Evolutionary conservation across 345 rosid genomes (phyloP).

Genomic region (Draba incana): DNA sequence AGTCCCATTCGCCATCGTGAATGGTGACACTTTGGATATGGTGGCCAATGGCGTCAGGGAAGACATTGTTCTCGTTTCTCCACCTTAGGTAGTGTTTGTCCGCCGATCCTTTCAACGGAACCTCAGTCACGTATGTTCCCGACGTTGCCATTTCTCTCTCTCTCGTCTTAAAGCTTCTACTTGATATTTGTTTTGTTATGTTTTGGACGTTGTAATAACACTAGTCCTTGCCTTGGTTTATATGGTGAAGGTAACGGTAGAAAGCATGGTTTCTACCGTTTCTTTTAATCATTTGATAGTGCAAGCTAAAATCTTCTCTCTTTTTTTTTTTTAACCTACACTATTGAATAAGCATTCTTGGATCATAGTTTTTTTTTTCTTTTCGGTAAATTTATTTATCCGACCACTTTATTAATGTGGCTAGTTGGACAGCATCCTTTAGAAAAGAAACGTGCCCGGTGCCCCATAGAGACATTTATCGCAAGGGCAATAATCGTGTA

Average conservation of each 20-base stretch:
- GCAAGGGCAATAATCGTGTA: not conserved
- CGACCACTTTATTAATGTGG: constrained; percentile 12
- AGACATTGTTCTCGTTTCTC: constrained; percentile 33
- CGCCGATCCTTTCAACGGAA: constrained; percentile 20
- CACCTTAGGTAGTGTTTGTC: constrained; percentile 28
- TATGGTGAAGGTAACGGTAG: too few relatives aligned
- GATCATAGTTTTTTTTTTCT: not conserved
- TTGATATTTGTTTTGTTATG: too few relatives aligned
- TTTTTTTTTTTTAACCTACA: too few relatives aligned
- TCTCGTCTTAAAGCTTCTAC: not conserved
- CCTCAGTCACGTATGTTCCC: constrained; percentile 35
- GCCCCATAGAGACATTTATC: not conserved
- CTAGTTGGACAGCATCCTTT: constrained; percentile 3
- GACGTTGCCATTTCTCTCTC: constrained; percentile 28
- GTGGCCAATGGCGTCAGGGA: constrained; percentile 31
- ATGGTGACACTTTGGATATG: constrained; percentile 28
- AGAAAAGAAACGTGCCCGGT: not conserved
- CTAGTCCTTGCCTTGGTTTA: not conserved
- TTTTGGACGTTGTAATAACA: too few relatives aligned
- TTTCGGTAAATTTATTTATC: not conserved
- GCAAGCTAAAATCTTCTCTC: too few relatives aligned
- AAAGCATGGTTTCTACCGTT: too few relatives aligned
- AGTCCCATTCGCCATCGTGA: constrained; percentile 30
- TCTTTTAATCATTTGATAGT: too few relatives aligned
- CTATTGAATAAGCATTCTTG: too few relatives aligned